These are phyloP conservation scores for Protomyces lactucae-debilis DNA, from an alignment of 1,139 yeast species.

Conservation along the genomic window DNA sequence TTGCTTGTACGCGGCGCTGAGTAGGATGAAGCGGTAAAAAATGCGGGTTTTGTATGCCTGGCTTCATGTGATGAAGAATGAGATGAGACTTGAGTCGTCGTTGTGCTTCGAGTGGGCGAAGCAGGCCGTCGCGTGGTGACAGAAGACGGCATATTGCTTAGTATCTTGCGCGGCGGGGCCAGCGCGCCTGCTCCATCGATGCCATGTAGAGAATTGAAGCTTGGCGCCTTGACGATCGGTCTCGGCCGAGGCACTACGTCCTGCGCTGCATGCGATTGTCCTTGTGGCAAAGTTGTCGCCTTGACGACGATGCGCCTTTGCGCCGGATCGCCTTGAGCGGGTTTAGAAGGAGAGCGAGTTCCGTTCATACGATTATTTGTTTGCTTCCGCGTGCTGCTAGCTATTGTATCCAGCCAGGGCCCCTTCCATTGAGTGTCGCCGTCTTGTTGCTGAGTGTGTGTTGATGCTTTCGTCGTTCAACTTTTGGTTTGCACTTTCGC, in stretches of 20 bases:
- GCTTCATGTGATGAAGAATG: neutral
- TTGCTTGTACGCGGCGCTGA: neutral
- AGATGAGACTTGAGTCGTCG: neutral
- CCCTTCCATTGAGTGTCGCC: neutral
- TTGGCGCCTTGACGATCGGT: neutral
- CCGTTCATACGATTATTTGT: neutral
- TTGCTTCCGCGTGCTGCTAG: neutral
- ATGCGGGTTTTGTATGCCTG: slow-evolving; percentile 7
- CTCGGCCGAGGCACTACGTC: neutral
- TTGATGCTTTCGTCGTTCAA: neutral
- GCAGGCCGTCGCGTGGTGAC: slow-evolving; percentile 16
- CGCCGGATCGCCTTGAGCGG: neutral
- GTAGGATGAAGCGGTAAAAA: slow-evolving; percentile 18
- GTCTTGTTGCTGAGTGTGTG: neutral
- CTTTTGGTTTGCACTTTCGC: too few relatives aligned
- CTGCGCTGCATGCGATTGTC: neutral
- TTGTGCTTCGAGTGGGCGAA: slow-evolving; percentile 9
- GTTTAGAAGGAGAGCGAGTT: neutral
- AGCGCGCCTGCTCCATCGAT: neutral
- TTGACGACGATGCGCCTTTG: neutral
- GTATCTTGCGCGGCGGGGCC: neutral
- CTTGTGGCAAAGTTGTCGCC: neutral
- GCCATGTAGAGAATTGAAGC: neutral
- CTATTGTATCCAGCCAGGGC: neutral
- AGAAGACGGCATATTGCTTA: slow-evolving; percentile 5